These are phyloP conservation scores for Biscogniauxia mediterranea DNA, from an alignment of 2,329 filamentous ascomycete species.

Conservation along the genomic window DNA sequence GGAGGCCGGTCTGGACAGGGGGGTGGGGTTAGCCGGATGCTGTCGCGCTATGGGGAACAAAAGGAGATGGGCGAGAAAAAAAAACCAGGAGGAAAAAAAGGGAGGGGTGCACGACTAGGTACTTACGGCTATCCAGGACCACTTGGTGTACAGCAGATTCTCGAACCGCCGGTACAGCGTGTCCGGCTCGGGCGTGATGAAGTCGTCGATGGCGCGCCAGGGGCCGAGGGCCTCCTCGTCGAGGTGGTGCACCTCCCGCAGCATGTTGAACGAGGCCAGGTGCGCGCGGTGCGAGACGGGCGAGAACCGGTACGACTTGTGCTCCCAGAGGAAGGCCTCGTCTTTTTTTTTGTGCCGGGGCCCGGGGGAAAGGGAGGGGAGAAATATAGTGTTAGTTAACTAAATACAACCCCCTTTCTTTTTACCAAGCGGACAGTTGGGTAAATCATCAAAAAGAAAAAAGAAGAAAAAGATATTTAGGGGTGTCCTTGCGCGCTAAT, in stretches of 20 bases:
- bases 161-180: constrained; percentile 18
- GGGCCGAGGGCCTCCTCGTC: constrained; percentile 14
- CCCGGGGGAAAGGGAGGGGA: no score
- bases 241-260: constrained; percentile 8
- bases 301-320: constrained; percentile 10
- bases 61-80: not conserved
- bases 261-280: constrained; percentile 7
- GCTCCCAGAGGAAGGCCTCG: constrained; percentile 4
- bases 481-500: no score
- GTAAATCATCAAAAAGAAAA: no score
- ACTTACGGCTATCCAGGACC: constrained; percentile 7
- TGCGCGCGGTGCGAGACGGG: constrained; percentile 12
- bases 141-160: constrained; percentile 8
- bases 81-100: no score
- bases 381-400: not conserved
- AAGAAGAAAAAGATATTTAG: no score
- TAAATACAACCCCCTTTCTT: no score
- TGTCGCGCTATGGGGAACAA: not conserved
- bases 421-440: no score
- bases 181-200: constrained; percentile 12
- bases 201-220: constrained; percentile 21
- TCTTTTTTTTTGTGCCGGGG: constrained; percentile 3
- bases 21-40: not conserved
- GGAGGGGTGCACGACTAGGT: not conserved
- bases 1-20: constrained; percentile 8